Evolutionary conservation across 2,329 filamentous ascomycete species (phyloP), one percentile per base, ranked within the genome.

Genomic region (Polychaeton citri): DNA sequence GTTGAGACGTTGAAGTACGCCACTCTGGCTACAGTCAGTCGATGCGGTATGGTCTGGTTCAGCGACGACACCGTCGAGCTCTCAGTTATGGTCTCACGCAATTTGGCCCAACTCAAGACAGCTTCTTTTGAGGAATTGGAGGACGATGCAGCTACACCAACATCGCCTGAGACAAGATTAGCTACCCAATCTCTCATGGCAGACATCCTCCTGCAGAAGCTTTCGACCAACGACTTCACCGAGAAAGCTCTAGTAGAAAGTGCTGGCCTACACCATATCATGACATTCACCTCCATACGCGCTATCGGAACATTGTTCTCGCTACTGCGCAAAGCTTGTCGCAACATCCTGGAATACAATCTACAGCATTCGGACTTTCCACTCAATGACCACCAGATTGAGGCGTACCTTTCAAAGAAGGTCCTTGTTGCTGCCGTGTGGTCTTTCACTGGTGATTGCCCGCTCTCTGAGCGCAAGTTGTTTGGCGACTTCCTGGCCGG

Each of bases 31-130:
- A 99, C 90, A n/a, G 90, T 99, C 54, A 92, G 83, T 77, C 86
- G 90, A 64, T 99, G 90, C 58, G 90, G 90, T 71, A 99, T 99
- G 90, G 92, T 99, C 10, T 99, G 90, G 90, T 98, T 96, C 64
- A 98, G 86, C 55, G 88, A 95, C 51, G 92, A 98, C 54, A 96
- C 87, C 19, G 88, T 99, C 28, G 88, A 85, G 20, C 75, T 88
- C 1, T 74, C 73, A 46, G 94, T 98, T 81, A 82, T 96, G 76
- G 80, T 96, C 28, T 70, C 76, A 43, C 84, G 96, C 60, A 95
- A 98, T 52, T 73, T 98, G 35, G 76, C 90, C 41, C 77, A 79
- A 32, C 74, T 98, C 26, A 79, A 80, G 47, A 81, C 76, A 3
- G 78, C 84, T 38, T 76, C 83, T 0, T 95, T 98, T 50, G 90